Conservation (phyloP, 1,139 yeast species). For the Saccharomyces hybrid region DNA sequence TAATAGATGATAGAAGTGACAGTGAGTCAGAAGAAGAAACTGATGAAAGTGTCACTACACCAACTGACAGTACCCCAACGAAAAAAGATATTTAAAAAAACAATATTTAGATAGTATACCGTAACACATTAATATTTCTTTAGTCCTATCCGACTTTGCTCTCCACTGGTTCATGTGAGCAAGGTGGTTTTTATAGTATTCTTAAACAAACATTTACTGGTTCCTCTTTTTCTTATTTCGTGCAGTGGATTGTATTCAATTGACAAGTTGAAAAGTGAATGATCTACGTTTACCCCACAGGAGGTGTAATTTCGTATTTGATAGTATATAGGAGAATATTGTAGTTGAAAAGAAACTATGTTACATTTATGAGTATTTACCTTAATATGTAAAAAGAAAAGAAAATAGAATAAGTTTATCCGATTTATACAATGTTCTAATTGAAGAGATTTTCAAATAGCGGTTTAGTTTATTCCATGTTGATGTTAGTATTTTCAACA, state of each 20-base stretch:
- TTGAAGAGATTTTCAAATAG: neutral
- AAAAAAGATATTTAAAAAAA: neutral
- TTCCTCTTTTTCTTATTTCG: neutral
- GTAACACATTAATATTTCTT: neutral
- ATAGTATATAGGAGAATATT: neutral
- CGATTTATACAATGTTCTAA: conserved; percentile 2
- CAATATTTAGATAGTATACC: neutral
- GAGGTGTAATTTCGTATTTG: neutral
- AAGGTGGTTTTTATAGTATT: neutral
- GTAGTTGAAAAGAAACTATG: neutral
- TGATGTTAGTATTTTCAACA: conserved; percentile 30
- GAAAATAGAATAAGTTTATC: neutral
- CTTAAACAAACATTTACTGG: neutral
- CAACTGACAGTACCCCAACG: neutral
- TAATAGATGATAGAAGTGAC: conserved; percentile 80
- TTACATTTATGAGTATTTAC: neutral
- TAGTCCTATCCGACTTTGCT: neutral
- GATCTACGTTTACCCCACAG: neutral
- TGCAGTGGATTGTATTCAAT: neutral
- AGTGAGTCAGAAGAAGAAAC: conserved; percentile 43
- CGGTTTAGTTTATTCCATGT: conserved; percentile 26
- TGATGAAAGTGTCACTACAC: conserved; percentile 6
- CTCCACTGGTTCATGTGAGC: neutral
- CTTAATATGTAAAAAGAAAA: neutral
- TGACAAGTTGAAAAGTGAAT: neutral